Conservation (phyloP, 2,329 filamentous ascomycete genomes). For the Calonectria fujianensis region DNA sequence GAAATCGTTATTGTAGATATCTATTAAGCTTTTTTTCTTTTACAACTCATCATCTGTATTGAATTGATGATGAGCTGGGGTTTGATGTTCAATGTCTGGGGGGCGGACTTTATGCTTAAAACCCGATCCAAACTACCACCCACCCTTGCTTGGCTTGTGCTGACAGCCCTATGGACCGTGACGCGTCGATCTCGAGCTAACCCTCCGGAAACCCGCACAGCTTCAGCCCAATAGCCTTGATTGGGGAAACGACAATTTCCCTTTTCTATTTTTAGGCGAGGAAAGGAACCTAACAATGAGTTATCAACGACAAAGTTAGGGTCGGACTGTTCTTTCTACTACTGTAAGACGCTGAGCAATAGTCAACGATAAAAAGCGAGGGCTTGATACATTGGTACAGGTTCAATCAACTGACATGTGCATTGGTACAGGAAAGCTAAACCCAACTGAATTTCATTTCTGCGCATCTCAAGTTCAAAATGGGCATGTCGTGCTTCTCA, state of each 20-base stretch:
- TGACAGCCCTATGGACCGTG: slow-evolving; percentile 3
- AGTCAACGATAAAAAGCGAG: no score
- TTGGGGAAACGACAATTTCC: not conserved
- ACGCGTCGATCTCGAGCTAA: not conserved
- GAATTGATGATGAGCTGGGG: no score
- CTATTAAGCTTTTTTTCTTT: no score
- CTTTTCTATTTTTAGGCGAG: not conserved
- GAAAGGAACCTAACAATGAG: not conserved
- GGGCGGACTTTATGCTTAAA: slow-evolving; percentile 4
- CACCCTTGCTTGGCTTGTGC: not conserved
- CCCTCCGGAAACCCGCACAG: not conserved
- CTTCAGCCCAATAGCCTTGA: not conserved
- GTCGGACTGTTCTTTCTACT: not conserved
- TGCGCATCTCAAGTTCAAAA: not conserved
- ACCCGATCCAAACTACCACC: not conserved
- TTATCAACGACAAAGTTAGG: not conserved
- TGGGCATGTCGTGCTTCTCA: not conserved
- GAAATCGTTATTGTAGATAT: not conserved
- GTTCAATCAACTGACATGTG: not conserved
- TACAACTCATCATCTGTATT: no score
- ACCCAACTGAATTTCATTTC: not conserved
- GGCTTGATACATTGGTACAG: not conserved
- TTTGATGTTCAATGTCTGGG: not conserved
- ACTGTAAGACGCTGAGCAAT: not conserved
- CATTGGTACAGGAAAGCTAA: not conserved